Evolutionary conservation across 1,284 basidiomycete genomes (phyloP), one percentile per base, ranked within the genome.

Genomic region (Sporisorium iseilematis-ciliati): DNA sequence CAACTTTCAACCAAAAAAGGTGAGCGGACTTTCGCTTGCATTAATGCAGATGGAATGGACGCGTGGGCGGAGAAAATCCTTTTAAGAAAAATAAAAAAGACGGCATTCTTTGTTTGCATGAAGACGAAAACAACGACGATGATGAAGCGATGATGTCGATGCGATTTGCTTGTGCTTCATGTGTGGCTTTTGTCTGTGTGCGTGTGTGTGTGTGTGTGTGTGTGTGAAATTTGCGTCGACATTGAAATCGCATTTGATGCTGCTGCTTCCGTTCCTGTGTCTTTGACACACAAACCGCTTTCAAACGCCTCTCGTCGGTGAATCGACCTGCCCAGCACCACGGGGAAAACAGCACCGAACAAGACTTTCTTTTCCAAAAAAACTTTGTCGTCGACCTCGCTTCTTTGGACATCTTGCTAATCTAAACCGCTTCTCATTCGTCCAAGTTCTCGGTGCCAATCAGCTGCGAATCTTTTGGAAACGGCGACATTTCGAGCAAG

Each of bases 371-470:
- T 41, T n/a, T 41, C 43, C 21, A 45, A 46, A 46, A 20, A 46
- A 26, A 46, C 45, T 20, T 46, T 20, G 14, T 26, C 45, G 11
- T 20, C 48, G n/a, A 49, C 33, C 50, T 51, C 50, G 50, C 50
- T 51, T 51, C 8, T 8, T 41, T 4, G 14, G 3, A 4, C 52
- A 41, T 42, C 26, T 49, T 55, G 45, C n/a, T 68, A 51, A 69
- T 69, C 66, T 69, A 59, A 64, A 46, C 57, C 31, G 26, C 51
- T 52, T 64, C 57, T 69, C 57, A 69, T 69, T 69, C 66, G 60
- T 63, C 48, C 52, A 25, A 26, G 11, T 38, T 38, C 11, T 31
- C 23, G 49, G n/a, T 33, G 40, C 45, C 21, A 46, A 57, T 61
- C 54, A 45, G 49, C n/a, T 20, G n/a, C 18, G 14, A 35, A 87